phyloP scores from a whole-genome alignment of 371 early-diverging fungal genomes.

The Fennellomyces sp. region DNA sequence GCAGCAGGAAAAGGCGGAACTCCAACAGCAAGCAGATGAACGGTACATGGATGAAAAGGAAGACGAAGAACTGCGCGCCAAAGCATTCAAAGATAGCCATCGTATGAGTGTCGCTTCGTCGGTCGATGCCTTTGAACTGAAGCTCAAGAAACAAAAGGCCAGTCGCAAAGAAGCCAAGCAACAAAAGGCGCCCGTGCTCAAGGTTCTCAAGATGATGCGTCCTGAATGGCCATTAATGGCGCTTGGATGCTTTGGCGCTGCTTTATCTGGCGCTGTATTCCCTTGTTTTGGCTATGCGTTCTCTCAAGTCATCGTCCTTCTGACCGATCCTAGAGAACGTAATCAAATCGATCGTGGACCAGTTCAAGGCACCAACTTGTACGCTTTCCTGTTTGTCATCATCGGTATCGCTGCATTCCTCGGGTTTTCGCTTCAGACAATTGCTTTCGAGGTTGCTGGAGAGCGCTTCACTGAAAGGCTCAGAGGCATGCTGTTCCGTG shows the following conservation, averaged over 20 bases:
- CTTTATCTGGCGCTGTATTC: slow-evolving; percentile 62
- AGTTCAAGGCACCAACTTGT: slow-evolving; percentile 66
- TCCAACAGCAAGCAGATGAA: slow-evolving; percentile 14
- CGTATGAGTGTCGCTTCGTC: slow-evolving; percentile 30
- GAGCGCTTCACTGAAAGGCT: slow-evolving; percentile 67
- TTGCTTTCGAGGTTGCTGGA: slow-evolving; percentile 52
- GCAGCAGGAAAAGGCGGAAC: slow-evolving; percentile 42
- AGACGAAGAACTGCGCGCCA: background rate
- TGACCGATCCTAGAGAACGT: slow-evolving; percentile 18
- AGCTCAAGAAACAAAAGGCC: slow-evolving; percentile 48
- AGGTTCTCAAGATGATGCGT: slow-evolving; percentile 38
- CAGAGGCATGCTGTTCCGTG: slow-evolving; percentile 58
- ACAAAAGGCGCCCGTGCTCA: slow-evolving; percentile 50
- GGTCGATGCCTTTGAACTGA: slow-evolving; percentile 50
- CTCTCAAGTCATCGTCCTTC: slow-evolving; percentile 32
- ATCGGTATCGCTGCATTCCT: slow-evolving; percentile 58
- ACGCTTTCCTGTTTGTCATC: slow-evolving; percentile 78
- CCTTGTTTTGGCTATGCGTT: slow-evolving; percentile 54
- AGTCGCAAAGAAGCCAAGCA: slow-evolving; percentile 40
- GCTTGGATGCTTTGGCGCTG: slow-evolving; percentile 48
- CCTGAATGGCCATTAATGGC: slow-evolving; percentile 42
- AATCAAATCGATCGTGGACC: slow-evolving; percentile 29
- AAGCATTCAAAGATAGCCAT: slow-evolving; percentile 16
- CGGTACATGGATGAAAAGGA: background rate
- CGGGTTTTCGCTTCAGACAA: slow-evolving; percentile 37